Evolutionary conservation across 2,329 filamentous ascomycete genomes (phyloP).

Genomic region (Myriosclerotinia duriaeana): DNA sequence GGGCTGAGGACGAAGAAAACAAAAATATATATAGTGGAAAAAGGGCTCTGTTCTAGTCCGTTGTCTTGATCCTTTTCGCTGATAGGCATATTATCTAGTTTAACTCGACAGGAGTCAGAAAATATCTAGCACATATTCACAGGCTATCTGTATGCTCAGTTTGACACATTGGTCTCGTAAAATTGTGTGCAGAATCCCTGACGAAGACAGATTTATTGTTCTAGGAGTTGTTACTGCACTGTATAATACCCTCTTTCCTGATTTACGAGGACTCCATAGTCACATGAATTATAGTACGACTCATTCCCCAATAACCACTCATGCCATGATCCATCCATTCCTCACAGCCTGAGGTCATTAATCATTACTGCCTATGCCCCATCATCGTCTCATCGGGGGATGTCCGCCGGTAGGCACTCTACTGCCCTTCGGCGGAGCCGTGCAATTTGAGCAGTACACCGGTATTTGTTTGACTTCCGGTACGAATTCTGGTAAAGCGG

Average conservation of each 20-base stretch:
- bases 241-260: neutral
- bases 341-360: neutral
- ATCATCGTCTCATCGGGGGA: neutral
- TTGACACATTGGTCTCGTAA: neutral
- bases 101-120: neutral
- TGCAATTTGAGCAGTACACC: conserved; percentile 9
- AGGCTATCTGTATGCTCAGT: neutral
- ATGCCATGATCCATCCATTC: neutral
- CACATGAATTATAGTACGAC: neutral
- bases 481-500: neutral
- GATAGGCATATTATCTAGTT: neutral
- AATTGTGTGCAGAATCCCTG: neutral
- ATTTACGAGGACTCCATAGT: neutral
- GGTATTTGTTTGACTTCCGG: conserved; percentile 19
- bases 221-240: neutral
- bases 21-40: neutral
- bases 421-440: neutral
- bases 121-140: neutral
- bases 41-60: neutral
- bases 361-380: neutral
- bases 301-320: neutral
- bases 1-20: neutral
- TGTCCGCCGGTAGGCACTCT: neutral
- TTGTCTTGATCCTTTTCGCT: neutral
- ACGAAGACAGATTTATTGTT: neutral